Percentiles rank a stretch among this genome's conserved stretches.
phyloP scores from a whole-genome alignment of 2,329 filamentous ascomycete genomes.

The Aurifilum marmelostoma region DNA sequence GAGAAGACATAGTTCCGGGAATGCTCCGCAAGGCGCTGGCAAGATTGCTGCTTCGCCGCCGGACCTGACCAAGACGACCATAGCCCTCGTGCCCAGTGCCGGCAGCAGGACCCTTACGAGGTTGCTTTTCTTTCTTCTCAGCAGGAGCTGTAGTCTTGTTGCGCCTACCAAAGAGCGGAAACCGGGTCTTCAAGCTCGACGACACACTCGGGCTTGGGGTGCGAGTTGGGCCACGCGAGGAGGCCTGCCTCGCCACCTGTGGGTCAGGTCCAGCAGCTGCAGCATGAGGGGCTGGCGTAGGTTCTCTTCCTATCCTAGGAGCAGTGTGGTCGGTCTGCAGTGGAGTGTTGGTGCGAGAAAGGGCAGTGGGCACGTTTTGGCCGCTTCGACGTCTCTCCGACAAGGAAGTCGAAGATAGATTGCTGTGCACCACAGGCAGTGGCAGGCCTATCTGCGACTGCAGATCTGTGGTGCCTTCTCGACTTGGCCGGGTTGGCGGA shows the following conservation, averaged over 20 bases:
- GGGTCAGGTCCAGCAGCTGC: slow-evolving; percentile 15
- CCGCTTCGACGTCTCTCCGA: slow-evolving; percentile 52
- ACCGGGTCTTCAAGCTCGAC: slow-evolving; percentile 63
- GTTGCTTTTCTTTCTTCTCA: slow-evolving; percentile 61
- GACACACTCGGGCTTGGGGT: slow-evolving; percentile 59
- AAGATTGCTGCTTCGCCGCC: slow-evolving; percentile 66
- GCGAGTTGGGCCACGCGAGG: slow-evolving; percentile 41
- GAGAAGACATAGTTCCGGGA: slow-evolving; percentile 49
- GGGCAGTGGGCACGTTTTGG: slow-evolving; percentile 20
- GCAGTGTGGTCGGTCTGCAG: slow-evolving; percentile 39
- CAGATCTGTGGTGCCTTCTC: slow-evolving; percentile 68
- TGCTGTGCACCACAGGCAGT: slow-evolving; percentile 65
- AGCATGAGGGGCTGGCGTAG: slow-evolving; percentile 39
- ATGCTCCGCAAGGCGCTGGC: slow-evolving; percentile 52
- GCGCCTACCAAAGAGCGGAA: slow-evolving; percentile 77
- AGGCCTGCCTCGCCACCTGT: slow-evolving; percentile 35
- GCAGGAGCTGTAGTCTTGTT: slow-evolving; percentile 64
- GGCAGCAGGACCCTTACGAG: slow-evolving; percentile 78
- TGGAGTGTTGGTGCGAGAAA: slow-evolving; percentile 39
- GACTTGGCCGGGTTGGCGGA: slow-evolving; percentile 65
- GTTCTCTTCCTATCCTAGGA: slow-evolving; percentile 40
- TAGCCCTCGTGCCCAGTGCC: slow-evolving; percentile 95
- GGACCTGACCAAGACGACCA: slow-evolving; percentile 63
- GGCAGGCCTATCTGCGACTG: slow-evolving; percentile 57
- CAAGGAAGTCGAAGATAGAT: slow-evolving; percentile 54